Conservation (phyloP, 768 basidiomycete species). For the Leccinum ochraceum region DNA sequence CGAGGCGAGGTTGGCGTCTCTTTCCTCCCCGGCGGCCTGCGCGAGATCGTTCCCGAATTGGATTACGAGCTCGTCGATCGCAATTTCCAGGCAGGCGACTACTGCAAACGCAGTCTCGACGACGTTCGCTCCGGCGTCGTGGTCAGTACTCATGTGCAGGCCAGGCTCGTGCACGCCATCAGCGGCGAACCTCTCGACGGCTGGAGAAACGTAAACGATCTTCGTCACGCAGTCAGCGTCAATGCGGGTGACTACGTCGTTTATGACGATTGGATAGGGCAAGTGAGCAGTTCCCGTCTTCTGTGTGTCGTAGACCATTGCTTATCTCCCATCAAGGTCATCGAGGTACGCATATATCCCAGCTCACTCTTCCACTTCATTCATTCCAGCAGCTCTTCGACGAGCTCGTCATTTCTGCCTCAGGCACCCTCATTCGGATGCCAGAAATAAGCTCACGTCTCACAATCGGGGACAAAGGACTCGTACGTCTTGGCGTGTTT, state of each 20-base stretch:
- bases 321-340: slow-evolving; percentile 47
- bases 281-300: slow-evolving; percentile 50
- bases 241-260: slow-evolving; percentile 83
- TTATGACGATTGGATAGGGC: slow-evolving; percentile 86
- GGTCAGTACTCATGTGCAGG: slow-evolving; percentile 57
- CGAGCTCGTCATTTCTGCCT: slow-evolving; percentile 72
- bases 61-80: slow-evolving; percentile 74
- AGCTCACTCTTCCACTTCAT: slow-evolving; percentile 6
- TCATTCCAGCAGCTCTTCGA: slow-evolving; percentile 67
- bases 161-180: slow-evolving; percentile 75
- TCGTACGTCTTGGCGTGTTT: slow-evolving; percentile 43
- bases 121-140: slow-evolving; percentile 79
- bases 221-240: slow-evolving; percentile 58
- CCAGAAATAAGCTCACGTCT: slow-evolving; percentile 79
- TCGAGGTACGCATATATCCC: slow-evolving; percentile 57
- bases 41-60: slow-evolving; percentile 72
- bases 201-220: slow-evolving; percentile 62
- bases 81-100: slow-evolving; percentile 73
- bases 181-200: slow-evolving; percentile 56
- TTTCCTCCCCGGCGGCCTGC: slow-evolving; percentile 53
- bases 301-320: slow-evolving; percentile 5
- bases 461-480: slow-evolving; percentile 71
- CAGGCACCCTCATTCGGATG: slow-evolving; percentile 66
- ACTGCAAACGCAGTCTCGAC: slow-evolving; percentile 76
- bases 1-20: slow-evolving; percentile 85